phyloP scores from a whole-genome alignment of 768 basidiomycete genomes.

The Boletus subcaerulescens region DNA sequence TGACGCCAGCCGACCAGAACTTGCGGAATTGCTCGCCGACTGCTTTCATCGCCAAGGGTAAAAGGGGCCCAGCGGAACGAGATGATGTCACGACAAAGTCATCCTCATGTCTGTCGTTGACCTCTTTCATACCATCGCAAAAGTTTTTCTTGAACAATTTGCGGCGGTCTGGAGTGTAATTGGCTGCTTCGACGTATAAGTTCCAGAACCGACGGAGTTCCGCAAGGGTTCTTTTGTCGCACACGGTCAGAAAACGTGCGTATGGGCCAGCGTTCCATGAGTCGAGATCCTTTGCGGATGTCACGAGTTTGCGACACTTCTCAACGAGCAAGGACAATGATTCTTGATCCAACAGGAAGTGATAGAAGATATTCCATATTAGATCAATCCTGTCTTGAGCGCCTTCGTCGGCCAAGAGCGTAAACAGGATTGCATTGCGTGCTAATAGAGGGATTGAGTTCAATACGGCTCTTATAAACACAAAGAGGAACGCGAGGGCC shows the following conservation, averaged over 20 bases:
- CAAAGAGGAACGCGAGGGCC: background rate
- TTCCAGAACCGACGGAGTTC: constrained; percentile 24
- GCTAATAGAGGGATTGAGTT: constrained; percentile 11
- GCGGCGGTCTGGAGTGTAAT: constrained; percentile 10
- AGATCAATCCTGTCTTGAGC: constrained; percentile 13
- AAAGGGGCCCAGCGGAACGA: constrained; percentile 30
- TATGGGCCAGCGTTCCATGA: constrained; percentile 29
- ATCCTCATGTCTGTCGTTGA: background rate
- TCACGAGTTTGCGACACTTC: constrained; percentile 27
- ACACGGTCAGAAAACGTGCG: constrained; percentile 21
- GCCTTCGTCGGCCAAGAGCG: constrained; percentile 25
- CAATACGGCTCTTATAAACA: background rate
- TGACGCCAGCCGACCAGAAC: constrained; percentile 27
- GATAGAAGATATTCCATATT: constrained; percentile 34
- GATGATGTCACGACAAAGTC: constrained; percentile 5
- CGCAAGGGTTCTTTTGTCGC: constrained; percentile 23
- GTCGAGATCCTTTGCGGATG: constrained; percentile 13
- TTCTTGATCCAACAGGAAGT: constrained; percentile 23
- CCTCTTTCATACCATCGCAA: constrained; percentile 19
- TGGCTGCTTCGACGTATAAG: constrained; percentile 11
- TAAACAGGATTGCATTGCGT: constrained; percentile 29
- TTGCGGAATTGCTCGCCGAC: constrained; percentile 20
- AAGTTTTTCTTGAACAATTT: constrained; percentile 17
- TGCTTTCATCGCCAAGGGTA: constrained; percentile 4
- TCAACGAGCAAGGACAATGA: constrained; percentile 24